Evolutionary conservation across 305 asterid species (phyloP).

Genomic region (Plantago coronopus): DNA sequence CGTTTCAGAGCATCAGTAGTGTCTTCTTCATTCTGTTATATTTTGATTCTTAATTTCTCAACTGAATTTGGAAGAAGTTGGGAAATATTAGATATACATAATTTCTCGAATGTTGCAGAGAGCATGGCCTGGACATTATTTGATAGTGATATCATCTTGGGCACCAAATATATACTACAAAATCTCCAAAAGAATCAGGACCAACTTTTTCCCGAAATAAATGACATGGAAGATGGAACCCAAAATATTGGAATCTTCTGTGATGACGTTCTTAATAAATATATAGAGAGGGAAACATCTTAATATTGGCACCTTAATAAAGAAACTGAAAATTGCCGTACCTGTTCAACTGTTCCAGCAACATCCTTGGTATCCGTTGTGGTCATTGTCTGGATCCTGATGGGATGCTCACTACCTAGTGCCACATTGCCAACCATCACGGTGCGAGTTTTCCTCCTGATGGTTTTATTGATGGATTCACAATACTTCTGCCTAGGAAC

Average conservation of each 20-base stretch:
- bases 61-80: too few species aligned
- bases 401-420: conserved; percentile 95
- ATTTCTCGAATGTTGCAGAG: too few species aligned
- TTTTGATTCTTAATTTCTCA: too few species aligned
- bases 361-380: conserved; percentile 96
- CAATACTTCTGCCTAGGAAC: conserved; percentile 97
- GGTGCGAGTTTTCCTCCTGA: conserved; percentile 86
- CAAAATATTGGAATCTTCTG: conserved; percentile 1
- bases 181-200: not conserved
- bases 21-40: conserved; percentile 1
- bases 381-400: conserved; percentile 96
- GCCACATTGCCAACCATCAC: conserved; percentile 99
- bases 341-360: conserved; percentile 95
- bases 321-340: conserved; percentile 24
- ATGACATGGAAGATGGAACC: not conserved
- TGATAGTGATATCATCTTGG: too few species aligned
- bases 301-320: not conserved
- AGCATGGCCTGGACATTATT: too few species aligned
- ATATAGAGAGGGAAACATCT: not conserved
- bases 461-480: conserved; percentile 80
- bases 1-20: not conserved
- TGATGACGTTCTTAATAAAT: conserved; percentile 1
- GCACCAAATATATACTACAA: too few species aligned
- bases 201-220: too few species aligned
- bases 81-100: too few species aligned